Evolutionary conservation across 176 grass and related monocot species (phyloP).

Genomic region (Raddia distichophylla): DNA sequence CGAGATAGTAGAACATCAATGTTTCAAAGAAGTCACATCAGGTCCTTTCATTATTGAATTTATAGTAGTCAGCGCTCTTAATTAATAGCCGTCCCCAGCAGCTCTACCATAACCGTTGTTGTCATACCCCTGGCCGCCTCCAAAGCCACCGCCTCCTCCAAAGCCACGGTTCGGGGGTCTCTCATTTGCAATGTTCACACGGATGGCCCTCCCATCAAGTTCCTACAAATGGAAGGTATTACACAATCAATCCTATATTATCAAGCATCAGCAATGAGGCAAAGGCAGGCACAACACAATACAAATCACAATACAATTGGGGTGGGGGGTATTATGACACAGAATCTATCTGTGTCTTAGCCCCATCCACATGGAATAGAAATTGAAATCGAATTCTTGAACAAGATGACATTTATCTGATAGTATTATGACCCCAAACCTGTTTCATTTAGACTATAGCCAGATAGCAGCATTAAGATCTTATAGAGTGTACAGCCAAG

Average conservation of each 20-base stretch:
- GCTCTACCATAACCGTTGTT: constrained; percentile 1
- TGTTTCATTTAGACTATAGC: neutral
- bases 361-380: neutral
- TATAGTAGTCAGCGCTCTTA: neutral
- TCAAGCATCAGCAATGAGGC: neutral
- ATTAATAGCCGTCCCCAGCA: neutral
- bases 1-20: neutral
- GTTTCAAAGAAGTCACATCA: constrained; percentile 37
- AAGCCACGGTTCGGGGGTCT: constrained; percentile 42
- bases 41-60: constrained; percentile 43
- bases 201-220: constrained; percentile 58
- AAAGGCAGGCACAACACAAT: neutral
- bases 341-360: neutral
- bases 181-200: constrained; percentile 72
- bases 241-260: neutral
- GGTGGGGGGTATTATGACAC: neutral
- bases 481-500: neutral
- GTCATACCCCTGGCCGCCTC: constrained; percentile 9
- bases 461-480: neutral
- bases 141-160: constrained; percentile 20
- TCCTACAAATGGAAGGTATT: constrained; percentile 46
- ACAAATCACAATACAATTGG: too few species aligned
- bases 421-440: neutral
- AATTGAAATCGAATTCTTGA: neutral
- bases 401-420: neutral